Evolutionary conservation across 208 protist genomes (phyloP).

Genomic region (Vickermania spadyakhi): DNA sequence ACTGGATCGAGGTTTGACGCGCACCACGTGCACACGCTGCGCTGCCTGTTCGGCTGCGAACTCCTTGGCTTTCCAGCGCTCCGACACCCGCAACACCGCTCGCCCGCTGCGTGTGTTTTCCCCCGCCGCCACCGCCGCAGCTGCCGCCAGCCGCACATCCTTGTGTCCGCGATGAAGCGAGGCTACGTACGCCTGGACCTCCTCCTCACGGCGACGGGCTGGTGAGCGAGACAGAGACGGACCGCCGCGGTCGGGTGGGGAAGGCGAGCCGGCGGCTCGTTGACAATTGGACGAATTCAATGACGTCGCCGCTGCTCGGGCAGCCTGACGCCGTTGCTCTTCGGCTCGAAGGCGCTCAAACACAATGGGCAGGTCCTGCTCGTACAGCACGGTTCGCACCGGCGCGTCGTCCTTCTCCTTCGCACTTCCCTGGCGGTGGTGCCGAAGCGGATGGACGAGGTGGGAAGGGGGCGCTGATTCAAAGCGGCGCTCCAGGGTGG

Average conservation of each 20-base stretch:
- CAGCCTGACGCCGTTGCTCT: neutral
- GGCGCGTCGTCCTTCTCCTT: neutral
- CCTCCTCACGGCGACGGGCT: neutral
- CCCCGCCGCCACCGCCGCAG: neutral
- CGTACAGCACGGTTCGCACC: neutral
- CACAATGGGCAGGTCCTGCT: neutral
- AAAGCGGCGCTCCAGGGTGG: no score
- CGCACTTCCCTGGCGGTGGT: no score
- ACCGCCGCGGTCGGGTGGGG: neutral
- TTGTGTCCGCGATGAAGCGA: neutral
- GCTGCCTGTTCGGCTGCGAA: no score
- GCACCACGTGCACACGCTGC: no score
- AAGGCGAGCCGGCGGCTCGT: neutral
- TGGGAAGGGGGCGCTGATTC: no score
- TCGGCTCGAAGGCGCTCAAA: neutral
- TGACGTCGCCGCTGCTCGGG: no score
- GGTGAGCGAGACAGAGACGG: neutral
- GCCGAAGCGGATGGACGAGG: neutral
- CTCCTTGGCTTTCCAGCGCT: neutral
- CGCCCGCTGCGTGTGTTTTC: neutral
- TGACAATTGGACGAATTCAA: no score
- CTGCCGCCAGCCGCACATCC: neutral
- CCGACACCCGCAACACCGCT: neutral
- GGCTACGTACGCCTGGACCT: constrained; percentile 2
- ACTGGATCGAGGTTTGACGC: no score